These are phyloP conservation scores for Cyclotella choctawhatcheeana DNA, from an alignment of 108 stramenopile species.

Conservation along the genomic window DNA sequence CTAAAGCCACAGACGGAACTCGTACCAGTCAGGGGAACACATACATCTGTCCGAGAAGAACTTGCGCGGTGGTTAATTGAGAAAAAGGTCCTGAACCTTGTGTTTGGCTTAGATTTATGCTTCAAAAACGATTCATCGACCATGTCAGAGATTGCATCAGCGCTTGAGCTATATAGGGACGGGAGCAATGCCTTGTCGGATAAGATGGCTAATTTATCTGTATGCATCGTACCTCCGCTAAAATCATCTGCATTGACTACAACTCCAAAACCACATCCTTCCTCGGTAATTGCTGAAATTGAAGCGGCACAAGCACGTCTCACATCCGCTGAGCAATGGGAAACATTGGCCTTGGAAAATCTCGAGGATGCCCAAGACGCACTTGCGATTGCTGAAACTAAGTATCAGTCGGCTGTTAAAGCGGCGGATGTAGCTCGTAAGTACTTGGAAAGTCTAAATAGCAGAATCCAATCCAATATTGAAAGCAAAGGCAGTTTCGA, in stretches of 20 bases:
- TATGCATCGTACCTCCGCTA: not conserved
- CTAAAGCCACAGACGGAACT: not conserved
- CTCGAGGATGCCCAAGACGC: conserved; percentile 1
- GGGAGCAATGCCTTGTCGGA: not conserved
- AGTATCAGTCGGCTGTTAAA: not conserved
- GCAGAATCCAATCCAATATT: too few species aligned
- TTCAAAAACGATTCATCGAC: not conserved
- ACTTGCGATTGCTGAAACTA: not conserved
- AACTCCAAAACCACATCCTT: too few species aligned
- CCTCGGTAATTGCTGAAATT: not conserved
- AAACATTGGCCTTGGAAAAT: not conserved
- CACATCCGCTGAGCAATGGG: conserved; percentile 1
- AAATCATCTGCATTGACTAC: too few species aligned
- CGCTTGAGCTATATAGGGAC: not conserved
- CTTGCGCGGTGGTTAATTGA: not conserved
- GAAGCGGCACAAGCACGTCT: not conserved
- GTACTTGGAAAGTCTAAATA: not conserved
- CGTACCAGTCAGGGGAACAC: not conserved
- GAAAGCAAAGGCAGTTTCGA: too few species aligned
- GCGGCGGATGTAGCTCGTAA: not conserved
- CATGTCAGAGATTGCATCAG: not conserved
- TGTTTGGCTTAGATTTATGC: not conserved
- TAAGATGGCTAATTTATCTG: conserved; percentile 3
- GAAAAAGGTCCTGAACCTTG: not conserved
- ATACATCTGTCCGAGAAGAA: not conserved